phyloP scores from a whole-genome alignment of 768 basidiomycete genomes.

The Lactarius sanguifluus region DNA sequence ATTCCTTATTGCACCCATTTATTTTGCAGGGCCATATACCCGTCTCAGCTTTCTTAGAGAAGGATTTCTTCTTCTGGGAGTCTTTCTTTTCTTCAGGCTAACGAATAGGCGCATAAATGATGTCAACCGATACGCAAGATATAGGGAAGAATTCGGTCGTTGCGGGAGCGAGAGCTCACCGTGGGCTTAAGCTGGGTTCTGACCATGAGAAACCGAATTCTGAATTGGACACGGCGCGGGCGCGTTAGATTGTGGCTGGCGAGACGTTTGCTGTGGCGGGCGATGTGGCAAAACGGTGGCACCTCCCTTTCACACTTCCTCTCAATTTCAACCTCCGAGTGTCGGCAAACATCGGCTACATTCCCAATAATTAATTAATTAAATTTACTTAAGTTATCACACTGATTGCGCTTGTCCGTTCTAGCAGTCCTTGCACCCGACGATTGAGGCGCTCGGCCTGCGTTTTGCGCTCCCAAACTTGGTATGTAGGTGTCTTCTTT shows the following conservation, averaged over 20 bases:
- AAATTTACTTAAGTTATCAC: not conserved
- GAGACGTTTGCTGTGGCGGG: conserved; percentile 29
- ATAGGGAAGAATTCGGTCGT: conserved; percentile 31
- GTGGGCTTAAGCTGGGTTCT: conserved; percentile 34
- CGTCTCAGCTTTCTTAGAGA: conserved; percentile 47
- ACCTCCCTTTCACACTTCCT: conserved; percentile 20
- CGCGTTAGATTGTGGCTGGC: conserved; percentile 27
- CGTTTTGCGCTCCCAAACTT: conserved; percentile 72
- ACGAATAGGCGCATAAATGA: conserved; percentile 25
- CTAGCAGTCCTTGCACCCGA: conserved; percentile 67
- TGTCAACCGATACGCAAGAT: conserved; percentile 20
- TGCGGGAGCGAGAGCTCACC: conserved; percentile 38
- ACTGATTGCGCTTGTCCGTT: conserved; percentile 54
- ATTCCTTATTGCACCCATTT: conserved; percentile 78
- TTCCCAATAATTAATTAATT: not conserved
- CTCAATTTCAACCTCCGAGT: conserved; percentile 22
- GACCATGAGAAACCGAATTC: conserved; percentile 30
- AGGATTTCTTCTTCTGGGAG: conserved; percentile 40
- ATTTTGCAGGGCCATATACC: conserved; percentile 79
- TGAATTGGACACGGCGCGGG: conserved; percentile 8
- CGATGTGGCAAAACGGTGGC: conserved; percentile 29
- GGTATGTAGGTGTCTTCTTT: conserved; percentile 79
- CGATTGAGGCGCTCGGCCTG: conserved; percentile 71
- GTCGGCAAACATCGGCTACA: conserved; percentile 22
- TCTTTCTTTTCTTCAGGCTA: conserved; percentile 47